Evolutionary conservation across 352 stramenopile species (phyloP).

Genomic region (Phytophthora fragariae): DNA sequence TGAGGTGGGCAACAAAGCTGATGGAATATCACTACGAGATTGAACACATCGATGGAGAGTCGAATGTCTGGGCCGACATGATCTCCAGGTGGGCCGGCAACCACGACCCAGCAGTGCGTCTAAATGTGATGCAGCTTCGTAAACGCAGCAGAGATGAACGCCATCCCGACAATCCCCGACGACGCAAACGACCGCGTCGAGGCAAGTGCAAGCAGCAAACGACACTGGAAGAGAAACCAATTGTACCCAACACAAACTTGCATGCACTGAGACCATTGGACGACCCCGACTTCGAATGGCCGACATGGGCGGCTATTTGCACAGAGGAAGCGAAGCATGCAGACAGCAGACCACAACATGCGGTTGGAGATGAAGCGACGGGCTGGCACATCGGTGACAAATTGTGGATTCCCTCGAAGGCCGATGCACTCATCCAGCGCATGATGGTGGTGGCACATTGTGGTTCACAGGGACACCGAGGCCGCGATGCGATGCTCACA

Average conservation of each 20-base stretch:
- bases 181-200: no score
- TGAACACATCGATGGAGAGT: constrained; percentile 8
- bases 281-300: no score
- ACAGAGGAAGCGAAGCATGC: neutral
- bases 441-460: constrained; percentile 14
- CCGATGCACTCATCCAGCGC: neutral
- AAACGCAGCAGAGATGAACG: neutral
- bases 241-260: no score
- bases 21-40: constrained; percentile 18
- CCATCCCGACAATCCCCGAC: no score
- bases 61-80: constrained; percentile 25
- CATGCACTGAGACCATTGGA: no score
- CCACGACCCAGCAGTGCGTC: neutral
- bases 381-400: neutral
- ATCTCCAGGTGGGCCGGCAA: constrained; percentile 15
- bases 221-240: no score
- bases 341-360: neutral
- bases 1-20: neutral
- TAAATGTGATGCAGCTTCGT: neutral
- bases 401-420: constrained; percentile 10
- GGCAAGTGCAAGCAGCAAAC: no score
- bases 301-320: no score
- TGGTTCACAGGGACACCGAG: constrained; percentile 5
- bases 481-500: neutral
- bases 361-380: neutral